These are phyloP conservation scores for Melampsora americana DNA, from an alignment of 1,284 basidiomycete genomes.

Conservation along the genomic window DNA sequence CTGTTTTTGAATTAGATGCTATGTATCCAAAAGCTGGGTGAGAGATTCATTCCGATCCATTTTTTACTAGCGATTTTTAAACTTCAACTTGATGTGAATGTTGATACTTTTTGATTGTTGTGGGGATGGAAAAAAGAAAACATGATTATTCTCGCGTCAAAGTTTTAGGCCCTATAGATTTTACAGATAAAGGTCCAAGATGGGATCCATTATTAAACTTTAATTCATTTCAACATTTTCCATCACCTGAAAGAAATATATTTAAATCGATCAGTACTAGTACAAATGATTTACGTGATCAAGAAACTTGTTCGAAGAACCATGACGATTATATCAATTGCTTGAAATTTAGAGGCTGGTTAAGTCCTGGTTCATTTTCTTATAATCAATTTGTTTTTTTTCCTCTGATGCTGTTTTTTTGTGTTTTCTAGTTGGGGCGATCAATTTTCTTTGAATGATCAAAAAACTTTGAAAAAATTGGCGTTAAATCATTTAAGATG, in stretches of 20 bases:
- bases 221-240: constrained; percentile 28
- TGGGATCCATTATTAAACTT: constrained; percentile 34
- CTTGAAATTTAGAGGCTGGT: constrained; percentile 38
- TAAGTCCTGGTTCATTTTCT: constrained; percentile 7
- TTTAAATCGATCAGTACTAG: neutral
- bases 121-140: no score
- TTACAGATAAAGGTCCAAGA: constrained; percentile 24
- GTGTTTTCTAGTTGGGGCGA: constrained; percentile 18
- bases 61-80: no score
- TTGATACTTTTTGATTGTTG: no score
- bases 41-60: neutral
- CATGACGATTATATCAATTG: constrained; percentile 12
- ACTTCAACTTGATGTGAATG: neutral
- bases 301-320: neutral
- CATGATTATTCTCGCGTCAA: constrained; percentile 37
- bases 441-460: constrained; percentile 24
- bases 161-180: constrained; percentile 17
- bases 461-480: neutral
- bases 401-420: neutral
- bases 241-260: constrained; percentile 25
- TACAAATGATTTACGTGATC: no score
- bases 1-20: constrained; percentile 5
- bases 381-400: no score
- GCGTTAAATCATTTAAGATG: constrained; percentile 24
- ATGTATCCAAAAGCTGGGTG: constrained; percentile 39